Evolutionary conservation across 2,329 filamentous ascomycete species (phyloP).

Genomic region (Graphilbum ipis-grandicollis): DNA sequence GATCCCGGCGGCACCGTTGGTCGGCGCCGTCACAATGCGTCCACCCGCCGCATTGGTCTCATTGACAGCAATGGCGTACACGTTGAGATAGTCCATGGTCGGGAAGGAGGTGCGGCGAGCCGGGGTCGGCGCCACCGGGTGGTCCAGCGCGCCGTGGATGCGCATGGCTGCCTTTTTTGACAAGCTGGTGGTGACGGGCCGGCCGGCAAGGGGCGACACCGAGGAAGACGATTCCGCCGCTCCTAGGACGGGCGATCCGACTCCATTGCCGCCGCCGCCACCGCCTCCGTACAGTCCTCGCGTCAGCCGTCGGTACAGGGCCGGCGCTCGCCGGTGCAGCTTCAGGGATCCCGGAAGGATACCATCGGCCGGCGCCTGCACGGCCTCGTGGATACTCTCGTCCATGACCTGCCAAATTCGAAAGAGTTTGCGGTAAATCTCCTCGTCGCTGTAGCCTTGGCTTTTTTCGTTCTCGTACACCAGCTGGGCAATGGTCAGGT

Average conservation of each 20-base stretch:
- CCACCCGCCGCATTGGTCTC: conserved; percentile 34
- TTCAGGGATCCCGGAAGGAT: conserved; percentile 29
- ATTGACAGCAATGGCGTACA: conserved; percentile 33
- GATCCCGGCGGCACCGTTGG: conserved; percentile 32
- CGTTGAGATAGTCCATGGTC: conserved; percentile 31
- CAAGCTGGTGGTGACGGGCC: not conserved
- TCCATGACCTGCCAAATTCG: conserved; percentile 35
- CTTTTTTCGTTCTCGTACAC: conserved; percentile 36
- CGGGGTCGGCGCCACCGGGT: conserved; percentile 27
- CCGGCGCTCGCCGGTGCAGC: conserved; percentile 27
- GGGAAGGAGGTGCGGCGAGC: conserved; percentile 27
- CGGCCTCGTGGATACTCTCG: conserved; percentile 29
- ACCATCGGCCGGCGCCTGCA: conserved; percentile 24
- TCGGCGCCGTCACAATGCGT: conserved; percentile 32
- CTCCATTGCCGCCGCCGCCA: not conserved
- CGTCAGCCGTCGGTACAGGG: conserved; percentile 25
- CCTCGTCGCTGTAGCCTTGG: conserved; percentile 29
- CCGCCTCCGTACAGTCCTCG: conserved; percentile 21
- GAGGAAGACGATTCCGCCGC: not conserved
- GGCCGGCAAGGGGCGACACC: not conserved
- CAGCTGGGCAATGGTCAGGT: conserved; percentile 31
- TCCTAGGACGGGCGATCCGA: not conserved
- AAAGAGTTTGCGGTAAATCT: conserved; percentile 27
- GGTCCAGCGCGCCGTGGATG: conserved; percentile 25
- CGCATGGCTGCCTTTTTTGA: conserved; percentile 19